A percentile compares a stretch with the other conserved stretches of the same genome.
Evolutionary conservation across 495 filamentous ascomycete species (phyloP).

Genomic region (Parachaetomium inaequale): DNA sequence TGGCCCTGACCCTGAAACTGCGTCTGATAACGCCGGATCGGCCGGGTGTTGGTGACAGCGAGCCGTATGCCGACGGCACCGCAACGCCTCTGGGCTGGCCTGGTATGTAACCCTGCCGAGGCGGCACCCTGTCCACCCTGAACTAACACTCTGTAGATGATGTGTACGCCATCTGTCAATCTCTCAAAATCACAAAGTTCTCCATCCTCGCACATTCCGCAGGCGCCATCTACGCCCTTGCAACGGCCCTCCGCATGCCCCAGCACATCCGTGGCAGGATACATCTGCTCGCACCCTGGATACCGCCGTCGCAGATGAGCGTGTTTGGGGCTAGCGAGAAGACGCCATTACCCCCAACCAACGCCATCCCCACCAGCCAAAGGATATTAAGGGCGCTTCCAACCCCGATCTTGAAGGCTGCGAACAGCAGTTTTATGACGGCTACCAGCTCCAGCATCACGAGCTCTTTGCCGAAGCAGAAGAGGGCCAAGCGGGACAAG

Average conservation of each 20-base stretch:
- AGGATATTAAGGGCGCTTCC: slow-evolving; percentile 87
- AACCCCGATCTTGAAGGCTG: slow-evolving; percentile 85
- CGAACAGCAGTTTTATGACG: slow-evolving; percentile 91
- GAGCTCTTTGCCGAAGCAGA: slow-evolving; percentile 64
- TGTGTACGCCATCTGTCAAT: slow-evolving; percentile 89
- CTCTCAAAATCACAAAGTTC: slow-evolving; percentile 91
- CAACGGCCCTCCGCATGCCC: slow-evolving; percentile 91
- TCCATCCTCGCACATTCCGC: slow-evolving; percentile 97
- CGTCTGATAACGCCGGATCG: slow-evolving; percentile 91
- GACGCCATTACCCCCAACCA: slow-evolving; percentile 64
- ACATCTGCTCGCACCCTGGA: slow-evolving; percentile 95
- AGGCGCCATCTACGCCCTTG: slow-evolving; percentile 94
- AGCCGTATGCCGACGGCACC: slow-evolving; percentile 71
- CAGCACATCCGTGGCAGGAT: slow-evolving; percentile 94
- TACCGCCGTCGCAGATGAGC: slow-evolving; percentile 94
- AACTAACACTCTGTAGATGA: slow-evolving; percentile 60
- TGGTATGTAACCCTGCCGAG: slow-evolving; percentile 52
- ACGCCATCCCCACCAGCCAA: slow-evolving; percentile 86
- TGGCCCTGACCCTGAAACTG: slow-evolving; percentile 83
- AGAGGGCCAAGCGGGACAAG: slow-evolving; percentile 56
- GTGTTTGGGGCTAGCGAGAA: slow-evolving; percentile 67
- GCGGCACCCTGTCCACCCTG: slow-evolving; percentile 22
- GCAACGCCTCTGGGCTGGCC: slow-evolving; percentile 92
- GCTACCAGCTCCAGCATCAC: slow-evolving; percentile 88
- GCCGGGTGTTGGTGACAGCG: slow-evolving; percentile 91